These are phyloP conservation scores for Auricularia sp. DNA, from an alignment of 768 basidiomycete species.

Conservation along the genomic window DNA sequence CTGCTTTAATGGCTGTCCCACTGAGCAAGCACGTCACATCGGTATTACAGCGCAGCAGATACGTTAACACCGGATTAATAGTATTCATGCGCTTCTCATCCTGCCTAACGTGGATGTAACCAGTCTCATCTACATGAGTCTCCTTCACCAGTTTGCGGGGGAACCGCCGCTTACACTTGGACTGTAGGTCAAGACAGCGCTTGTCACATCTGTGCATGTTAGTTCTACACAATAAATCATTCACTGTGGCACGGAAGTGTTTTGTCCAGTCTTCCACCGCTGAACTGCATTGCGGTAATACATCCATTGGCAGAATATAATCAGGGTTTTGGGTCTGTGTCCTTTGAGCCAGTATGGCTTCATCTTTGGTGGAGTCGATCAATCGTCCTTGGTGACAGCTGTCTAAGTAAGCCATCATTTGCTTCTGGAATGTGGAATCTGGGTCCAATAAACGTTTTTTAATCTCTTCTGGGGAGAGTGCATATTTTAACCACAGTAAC, in stretches of 20 bases:
- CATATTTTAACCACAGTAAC: slow-evolving; percentile 10
- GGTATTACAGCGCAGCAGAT: slow-evolving; percentile 29
- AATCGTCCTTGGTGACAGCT: slow-evolving; percentile 23
- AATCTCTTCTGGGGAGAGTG: slow-evolving; percentile 23
- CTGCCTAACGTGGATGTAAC: slow-evolving; percentile 20
- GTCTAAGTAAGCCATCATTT: slow-evolving; percentile 23
- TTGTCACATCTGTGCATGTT: slow-evolving; percentile 21
- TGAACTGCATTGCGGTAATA: background rate
- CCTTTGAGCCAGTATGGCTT: slow-evolving; percentile 6
- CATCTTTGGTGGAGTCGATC: slow-evolving; percentile 12
- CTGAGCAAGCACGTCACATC: slow-evolving; percentile 30
- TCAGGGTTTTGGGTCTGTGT: background rate
- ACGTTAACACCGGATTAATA: slow-evolving; percentile 20
- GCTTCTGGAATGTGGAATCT: slow-evolving; percentile 16
- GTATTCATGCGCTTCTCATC: slow-evolving; percentile 29
- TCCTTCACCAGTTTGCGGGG: slow-evolving; percentile 19
- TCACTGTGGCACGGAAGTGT: slow-evolving; percentile 13
- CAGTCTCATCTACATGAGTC: slow-evolving; percentile 21
- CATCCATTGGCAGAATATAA: background rate
- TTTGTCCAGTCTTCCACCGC: background rate
- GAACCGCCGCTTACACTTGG: slow-evolving; percentile 27
- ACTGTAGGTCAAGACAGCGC: slow-evolving; percentile 23
- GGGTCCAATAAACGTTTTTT: slow-evolving; percentile 16
- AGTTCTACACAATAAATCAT: slow-evolving; percentile 20
- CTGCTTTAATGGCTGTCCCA: slow-evolving; percentile 32